phyloP scores from a whole-genome alignment of 352 stramenopile species.

The Globisporangium echinulatum region DNA sequence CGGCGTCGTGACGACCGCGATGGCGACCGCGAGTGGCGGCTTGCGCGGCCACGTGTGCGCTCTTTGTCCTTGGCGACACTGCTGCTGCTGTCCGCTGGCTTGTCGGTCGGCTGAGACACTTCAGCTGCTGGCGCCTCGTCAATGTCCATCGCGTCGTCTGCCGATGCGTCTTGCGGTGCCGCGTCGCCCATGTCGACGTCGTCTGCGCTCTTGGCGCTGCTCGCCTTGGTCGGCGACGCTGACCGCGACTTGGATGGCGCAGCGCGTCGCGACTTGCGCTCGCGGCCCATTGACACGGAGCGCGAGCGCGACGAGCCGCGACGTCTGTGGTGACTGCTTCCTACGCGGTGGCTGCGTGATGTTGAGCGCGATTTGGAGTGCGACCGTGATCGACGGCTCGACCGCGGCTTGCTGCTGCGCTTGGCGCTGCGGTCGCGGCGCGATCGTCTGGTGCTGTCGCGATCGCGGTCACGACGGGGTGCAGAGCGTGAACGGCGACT shows the following conservation, averaged over 20 bases:
- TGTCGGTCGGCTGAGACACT: no score
- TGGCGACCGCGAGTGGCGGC: slow-evolving; percentile 47
- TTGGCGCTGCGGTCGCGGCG: slow-evolving; percentile 9
- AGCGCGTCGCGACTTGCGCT: slow-evolving; percentile 2
- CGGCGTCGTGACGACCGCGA: slow-evolving; percentile 47
- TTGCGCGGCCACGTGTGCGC: slow-evolving; percentile 31
- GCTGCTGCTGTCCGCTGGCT: neutral
- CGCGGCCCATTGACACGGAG: slow-evolving; percentile 11
- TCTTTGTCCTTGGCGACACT: slow-evolving; percentile 1
- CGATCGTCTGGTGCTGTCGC: neutral
- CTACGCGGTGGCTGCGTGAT: slow-evolving; percentile 8
- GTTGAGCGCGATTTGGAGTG: slow-evolving; percentile 17
- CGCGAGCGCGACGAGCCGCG: slow-evolving; percentile 8
- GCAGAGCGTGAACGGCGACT: slow-evolving; percentile 21
- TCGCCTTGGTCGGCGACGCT: slow-evolving; percentile 8
- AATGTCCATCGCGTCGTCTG: slow-evolving; percentile 13
- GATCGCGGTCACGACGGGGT: slow-evolving; percentile 19
- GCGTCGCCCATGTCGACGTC: neutral
- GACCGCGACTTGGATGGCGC: slow-evolving; percentile 26
- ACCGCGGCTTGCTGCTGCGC: neutral
- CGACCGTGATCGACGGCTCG: slow-evolving; percentile 14
- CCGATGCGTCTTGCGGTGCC: slow-evolving; percentile 5
- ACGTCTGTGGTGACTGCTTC: slow-evolving; percentile 7
- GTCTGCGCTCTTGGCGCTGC: neutral
- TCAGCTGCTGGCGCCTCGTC: slow-evolving; percentile 1